Conservation (phyloP, 805 yeast genomes). For the Pichia paraexigua region DNA sequence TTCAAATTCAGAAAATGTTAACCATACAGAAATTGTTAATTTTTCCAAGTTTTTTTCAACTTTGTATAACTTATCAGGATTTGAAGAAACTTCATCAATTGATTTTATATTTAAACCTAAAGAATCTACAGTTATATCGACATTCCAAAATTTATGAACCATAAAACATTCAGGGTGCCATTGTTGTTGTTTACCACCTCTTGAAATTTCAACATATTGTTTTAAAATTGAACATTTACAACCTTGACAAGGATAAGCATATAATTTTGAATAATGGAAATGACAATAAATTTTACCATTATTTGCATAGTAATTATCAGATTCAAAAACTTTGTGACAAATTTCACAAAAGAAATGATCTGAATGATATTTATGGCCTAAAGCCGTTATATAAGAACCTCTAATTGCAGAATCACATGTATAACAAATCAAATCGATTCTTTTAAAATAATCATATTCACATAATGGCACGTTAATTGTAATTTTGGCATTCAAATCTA, state of each 20-base stretch:
- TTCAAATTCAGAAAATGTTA: slow-evolving; percentile 78
- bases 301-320: slow-evolving; percentile 88
- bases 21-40: slow-evolving; percentile 64
- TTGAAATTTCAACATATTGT: slow-evolving; percentile 85
- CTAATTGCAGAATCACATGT: slow-evolving; percentile 80
- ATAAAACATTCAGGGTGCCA: slow-evolving; percentile 99
- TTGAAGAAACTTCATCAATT: slow-evolving; percentile 31
- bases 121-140: slow-evolving; percentile 56
- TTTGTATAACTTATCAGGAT: slow-evolving; percentile 41
- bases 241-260: slow-evolving; percentile 89
- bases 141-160: slow-evolving; percentile 96
- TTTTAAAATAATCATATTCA: slow-evolving; percentile 85
- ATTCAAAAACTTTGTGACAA: slow-evolving; percentile 81
- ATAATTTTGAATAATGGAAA: slow-evolving; percentile 78
- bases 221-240: slow-evolving; percentile 86
- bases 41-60: slow-evolving; percentile 60
- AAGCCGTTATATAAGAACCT: slow-evolving; percentile 90
- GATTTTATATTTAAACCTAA: slow-evolving; percentile 34
- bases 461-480: slow-evolving; percentile 56
- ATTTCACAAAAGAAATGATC: slow-evolving; percentile 92
- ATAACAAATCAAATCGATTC: slow-evolving; percentile 77
- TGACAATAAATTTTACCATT: slow-evolving; percentile 80
- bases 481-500: not conserved
- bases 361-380: slow-evolving; percentile 85
- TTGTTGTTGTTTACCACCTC: slow-evolving; percentile 87